Evolutionary conservation across 169 alveolate genomes (phyloP), one percentile per base, ranked within the genome.

Genomic region (Nephromyces sp.): DNA sequence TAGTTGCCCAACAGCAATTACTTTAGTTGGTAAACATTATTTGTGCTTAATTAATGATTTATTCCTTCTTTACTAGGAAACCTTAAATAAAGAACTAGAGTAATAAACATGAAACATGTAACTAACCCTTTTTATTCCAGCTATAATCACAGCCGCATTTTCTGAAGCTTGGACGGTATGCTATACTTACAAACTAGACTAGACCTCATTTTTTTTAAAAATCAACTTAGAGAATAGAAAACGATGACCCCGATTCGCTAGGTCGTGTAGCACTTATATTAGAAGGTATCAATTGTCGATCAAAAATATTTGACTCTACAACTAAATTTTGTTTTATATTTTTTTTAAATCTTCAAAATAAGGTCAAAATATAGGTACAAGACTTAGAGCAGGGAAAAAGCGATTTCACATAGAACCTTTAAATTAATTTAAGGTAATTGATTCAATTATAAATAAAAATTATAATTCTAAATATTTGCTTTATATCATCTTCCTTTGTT

Each of bases 191-290:
- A 43, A 43, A 15, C n/a, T 43, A n/a, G n/a, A 43, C 57, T n/a
- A n/a, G n/a, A n/a, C n/a, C n/a, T n/a, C n/a, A n/a, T n/a, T n/a
- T n/a, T n/a, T n/a, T n/a, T n/a, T n/a, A n/a, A n/a, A n/a, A n/a
- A n/a, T n/a, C n/a, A n/a, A n/a, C n/a, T 32, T 70, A 73, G 79
- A 25, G 74, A 27, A 62, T 74, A 32, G 75, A 64, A n/a, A 66
- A 70, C 29, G 74, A 43, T n/a, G 57, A 35, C 52, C 68, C 75
- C 24, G 75, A 21, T 22, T 32, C 75, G 1, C 31, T 74, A n/a
- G 75, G 74, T 3, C 80, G 74, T 8, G 75, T 74, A 52, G 75
- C 74, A 4, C 80, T 74, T 8, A 63, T 74, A 33, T 64, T 74
- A 34, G 74, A 73, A 52, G 77, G 77, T 71, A 62, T 5, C 72